Base-by-base conservation (phyloP, 371 early-diverging fungal species). In the Mucor velutinosus region DNA sequence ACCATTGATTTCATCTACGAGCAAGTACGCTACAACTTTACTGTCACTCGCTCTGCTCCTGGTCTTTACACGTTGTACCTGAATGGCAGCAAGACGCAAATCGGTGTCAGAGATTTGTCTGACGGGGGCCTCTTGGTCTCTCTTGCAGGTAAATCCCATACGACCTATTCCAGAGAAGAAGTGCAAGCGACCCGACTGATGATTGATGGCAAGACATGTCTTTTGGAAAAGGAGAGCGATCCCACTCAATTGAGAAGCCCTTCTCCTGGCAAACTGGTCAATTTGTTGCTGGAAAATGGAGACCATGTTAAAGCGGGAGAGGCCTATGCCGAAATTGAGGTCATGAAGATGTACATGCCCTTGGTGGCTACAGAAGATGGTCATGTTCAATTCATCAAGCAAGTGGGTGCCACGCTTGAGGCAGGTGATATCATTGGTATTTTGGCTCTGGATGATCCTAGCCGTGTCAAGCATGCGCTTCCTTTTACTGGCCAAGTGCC, bases 271-370 rank as follows among this genome's bases (percentile, higher is more conserved):
- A 97, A 99, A 80, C 89, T 99, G 51, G 95, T 97, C 39, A 87
- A 97, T 35, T 93, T 91, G 77, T 81, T 96, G 60, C 87, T 96
- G 21, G 96, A 95, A 55, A 94, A 96, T 47, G 99, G 98, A 35
- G 91, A 89, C 66, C 95, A 95, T 66, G 87, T 99, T 58, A 87
- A 89, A 39, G 86, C 92, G 49, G 95, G 95, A 59, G 92, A 97
- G 70, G 95, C 96, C 3, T 97, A 92, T 81, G 97, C 98, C 43
- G 99, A 99, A 78, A 97, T 99, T 75, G 99, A 99, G 89, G 99
- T 98, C 71, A 99, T 99, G 99, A 99, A 99, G 85, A 99, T 99
- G 98, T 95, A 95, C 79, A 97, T 98, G 97, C 97, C 97, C 63
- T 82, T 99, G 72, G 76, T 94, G 30, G 95, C 96, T 21, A 75